Base-by-base conservation (phyloP, 176 grass and related monocot genomes). In the Rhipidocladum racemiflorum region DNA sequence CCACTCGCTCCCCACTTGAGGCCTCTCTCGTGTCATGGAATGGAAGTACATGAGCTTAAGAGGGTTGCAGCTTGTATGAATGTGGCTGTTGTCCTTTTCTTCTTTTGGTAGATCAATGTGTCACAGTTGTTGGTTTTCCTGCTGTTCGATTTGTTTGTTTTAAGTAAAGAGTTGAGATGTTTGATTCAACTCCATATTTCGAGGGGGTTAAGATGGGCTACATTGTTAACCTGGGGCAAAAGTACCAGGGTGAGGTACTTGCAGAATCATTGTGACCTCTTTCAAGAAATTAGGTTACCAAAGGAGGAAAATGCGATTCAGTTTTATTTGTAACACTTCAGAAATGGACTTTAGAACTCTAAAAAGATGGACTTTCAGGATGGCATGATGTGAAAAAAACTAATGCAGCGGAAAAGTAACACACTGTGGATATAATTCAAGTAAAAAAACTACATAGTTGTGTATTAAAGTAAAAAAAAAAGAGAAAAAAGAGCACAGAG, bases 401-500 rank as follows among this genome's bases (percentile, higher is more conserved):
- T 29, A 51, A n/a, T 49, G 17, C 2, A 29, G 36, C 14, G 24
- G 1, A 74, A 44, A 65, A 44, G 4, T 42, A 40, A 21, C 24
- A 21, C 16, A 13, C 11, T 36, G 6, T 59, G 4, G 9, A 17
- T 70, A 27, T n/a, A 62, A 16, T 35, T 49, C 32, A 49, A 74
- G 16, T 81, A 48, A 38, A 40, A 62, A 18, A 24, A 27, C 18
- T 61, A 16, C 54, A 69, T 69, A 4, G 9, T 56, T 30, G 9
- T 38, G 57, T 70, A 68, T 61, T 62, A 17, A 75, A 67, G n/a
- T 81, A 74, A 48, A 59, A 60, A 69, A 24, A 49, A 61, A 18
- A 7, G 27, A 70, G 23, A 18, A 23, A 70, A 67, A 7, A 0
- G 5, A 43, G 44, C 24, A 68, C 10, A 18, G 16, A 25, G 32